A percentile compares a stretch with the other conserved stretches of the same genome.
phyloP scores from a whole-genome alignment of 768 basidiomycete genomes.

The Collybia sp. region DNA sequence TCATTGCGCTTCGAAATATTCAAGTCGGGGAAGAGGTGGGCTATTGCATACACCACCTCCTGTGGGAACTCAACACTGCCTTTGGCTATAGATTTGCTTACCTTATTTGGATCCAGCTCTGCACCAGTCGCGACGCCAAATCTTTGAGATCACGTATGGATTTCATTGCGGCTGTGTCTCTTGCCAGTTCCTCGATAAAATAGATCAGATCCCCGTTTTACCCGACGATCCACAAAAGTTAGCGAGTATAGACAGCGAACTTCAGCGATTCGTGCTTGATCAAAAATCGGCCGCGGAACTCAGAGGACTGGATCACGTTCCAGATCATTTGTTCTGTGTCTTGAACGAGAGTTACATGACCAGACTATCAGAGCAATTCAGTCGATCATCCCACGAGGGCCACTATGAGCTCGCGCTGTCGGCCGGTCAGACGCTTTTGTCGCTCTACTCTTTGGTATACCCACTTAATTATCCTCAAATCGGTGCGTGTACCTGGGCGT shows the following conservation, averaged over 20 bases:
- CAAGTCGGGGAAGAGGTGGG: conserved; percentile 59
- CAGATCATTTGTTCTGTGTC: conserved; percentile 32
- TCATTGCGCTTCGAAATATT: conserved; percentile 61
- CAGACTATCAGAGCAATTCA: conserved; percentile 57
- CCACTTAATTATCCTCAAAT: conserved; percentile 80
- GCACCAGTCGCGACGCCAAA: conserved; percentile 51
- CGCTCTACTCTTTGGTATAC: conserved; percentile 66
- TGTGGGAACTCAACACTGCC: not conserved
- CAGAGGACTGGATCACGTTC: conserved; percentile 30
- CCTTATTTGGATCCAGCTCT: conserved; percentile 80
- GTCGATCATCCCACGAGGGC: conserved; percentile 66
- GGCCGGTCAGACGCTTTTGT: conserved; percentile 53
- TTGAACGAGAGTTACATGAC: conserved; percentile 59
- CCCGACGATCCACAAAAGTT: conserved; percentile 29
- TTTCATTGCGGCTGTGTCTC: conserved; percentile 62
- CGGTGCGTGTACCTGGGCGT: conserved; percentile 36
- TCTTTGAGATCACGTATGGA: conserved; percentile 59
- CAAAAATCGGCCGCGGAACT: conserved; percentile 17
- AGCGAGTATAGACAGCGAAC: conserved; percentile 1
- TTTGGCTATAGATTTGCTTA: conserved; percentile 51
- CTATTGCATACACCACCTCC: not conserved
- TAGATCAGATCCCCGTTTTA: conserved; percentile 33
- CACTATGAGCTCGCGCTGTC: conserved; percentile 45
- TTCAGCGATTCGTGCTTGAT: conserved; percentile 29
- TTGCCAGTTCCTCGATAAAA: conserved; percentile 39